Evolutionary conservation across 2,329 filamentous ascomycete genomes (phyloP), one percentile per base, ranked within the genome.

Genomic region (Orbilia quercus): DNA sequence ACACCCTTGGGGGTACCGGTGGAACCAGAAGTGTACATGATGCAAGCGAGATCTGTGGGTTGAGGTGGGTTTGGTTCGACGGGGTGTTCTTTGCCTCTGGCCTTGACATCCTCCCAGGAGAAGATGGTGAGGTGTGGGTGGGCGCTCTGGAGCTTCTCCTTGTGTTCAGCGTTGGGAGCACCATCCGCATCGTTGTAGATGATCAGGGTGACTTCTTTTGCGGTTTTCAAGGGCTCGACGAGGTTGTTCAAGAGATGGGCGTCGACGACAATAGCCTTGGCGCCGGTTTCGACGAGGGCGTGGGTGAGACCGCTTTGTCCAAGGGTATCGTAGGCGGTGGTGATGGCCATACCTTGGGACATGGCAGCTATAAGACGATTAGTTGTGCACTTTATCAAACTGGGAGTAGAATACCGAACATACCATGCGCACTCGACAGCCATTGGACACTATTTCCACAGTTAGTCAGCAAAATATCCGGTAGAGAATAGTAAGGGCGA

Each of bases 271-370:
- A 97, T 94, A 80, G 89, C 89, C 78, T 88, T 88, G 58, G 91
- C 90, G 75, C 88, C 84, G 59, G 92, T 95, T 82, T 96, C 91
- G 20, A 88, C 84, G 75, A 97, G 86, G 1, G 92, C 96, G 83
- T 96, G 92, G 82, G 90, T 88, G 75, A 97, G 86, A 50, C 92
- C 93, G 75, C 89, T 88, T 78, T 91, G 87, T 60, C 93, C 93
- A 47, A 97, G 89, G 28, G 92, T 96, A 81, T 97, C 93, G 82
- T 97, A 97, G 55, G 93, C 92, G 48, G 94, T 98, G 55, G 97
- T 94, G 76, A 97, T 93, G 70, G 91, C 88, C 80, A 97, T 88
- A 47, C 91, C 93, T 82, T 98, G 94, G 14, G 92, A 93, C 18
- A 88, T 82, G 64, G 87, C 90, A 84, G 83, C 84, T 84, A 71